These are phyloP conservation scores for Boletus reticulatus DNA, from an alignment of 768 basidiomycete species.

Conservation along the genomic window DNA sequence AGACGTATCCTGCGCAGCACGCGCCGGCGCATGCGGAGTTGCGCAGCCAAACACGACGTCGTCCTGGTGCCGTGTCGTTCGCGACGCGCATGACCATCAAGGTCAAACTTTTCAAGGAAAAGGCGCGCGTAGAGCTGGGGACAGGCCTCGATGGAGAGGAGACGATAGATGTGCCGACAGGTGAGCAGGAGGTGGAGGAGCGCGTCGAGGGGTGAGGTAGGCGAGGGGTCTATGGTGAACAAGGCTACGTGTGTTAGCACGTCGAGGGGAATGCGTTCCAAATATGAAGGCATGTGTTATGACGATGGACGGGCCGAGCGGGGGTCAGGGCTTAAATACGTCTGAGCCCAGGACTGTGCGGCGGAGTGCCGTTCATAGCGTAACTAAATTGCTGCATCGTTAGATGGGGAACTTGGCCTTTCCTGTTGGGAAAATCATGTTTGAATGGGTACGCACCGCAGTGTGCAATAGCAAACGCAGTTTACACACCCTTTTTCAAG, in stretches of 20 bases:
- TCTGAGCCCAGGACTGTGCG: constrained; percentile 17
- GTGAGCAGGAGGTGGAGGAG: constrained; percentile 47
- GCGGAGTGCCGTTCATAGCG: constrained; percentile 34
- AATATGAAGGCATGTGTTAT: constrained; percentile 40
- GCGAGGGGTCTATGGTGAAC: constrained; percentile 39
- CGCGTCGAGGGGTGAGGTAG: constrained; percentile 38
- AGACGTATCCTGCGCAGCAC: constrained; percentile 48
- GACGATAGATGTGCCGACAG: constrained; percentile 41
- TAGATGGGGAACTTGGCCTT: constrained; percentile 30
- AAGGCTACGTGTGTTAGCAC: constrained; percentile 56
- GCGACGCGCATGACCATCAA: constrained; percentile 24
- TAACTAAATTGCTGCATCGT: constrained; percentile 33
- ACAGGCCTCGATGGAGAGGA: constrained; percentile 40
- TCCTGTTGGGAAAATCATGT: constrained; percentile 38
- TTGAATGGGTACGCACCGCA: constrained; percentile 23
- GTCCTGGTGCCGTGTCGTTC: constrained; percentile 33
- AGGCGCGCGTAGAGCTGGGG: constrained; percentile 59
- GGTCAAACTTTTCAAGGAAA: constrained; percentile 51
- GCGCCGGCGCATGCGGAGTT: constrained; percentile 46
- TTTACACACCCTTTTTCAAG: constrained; percentile 25
- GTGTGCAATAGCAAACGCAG: constrained; percentile 28
- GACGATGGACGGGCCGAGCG: constrained; percentile 12
- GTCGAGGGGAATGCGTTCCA: constrained; percentile 54
- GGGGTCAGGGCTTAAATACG: constrained; percentile 24
- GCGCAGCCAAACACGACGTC: constrained; percentile 41